Conservation (phyloP, 169 alveolate species). For the Ichthyophthirius multifiliis region DNA sequence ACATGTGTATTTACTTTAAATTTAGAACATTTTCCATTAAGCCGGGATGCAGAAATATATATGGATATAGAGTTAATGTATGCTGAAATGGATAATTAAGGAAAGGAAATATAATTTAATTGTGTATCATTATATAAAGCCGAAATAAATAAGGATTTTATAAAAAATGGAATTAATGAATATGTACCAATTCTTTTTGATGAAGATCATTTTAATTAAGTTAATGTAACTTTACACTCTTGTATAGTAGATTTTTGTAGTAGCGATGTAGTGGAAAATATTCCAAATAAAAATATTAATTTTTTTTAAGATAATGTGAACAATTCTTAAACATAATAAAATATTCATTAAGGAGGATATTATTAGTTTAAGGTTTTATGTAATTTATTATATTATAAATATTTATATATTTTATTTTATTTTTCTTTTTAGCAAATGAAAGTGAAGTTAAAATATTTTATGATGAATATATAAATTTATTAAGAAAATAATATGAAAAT, state of each 20-base stretch:
- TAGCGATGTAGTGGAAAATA: too few species aligned
- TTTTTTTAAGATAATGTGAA: too few species aligned
- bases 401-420: too few species aligned
- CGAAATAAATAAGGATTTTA: constrained; percentile 4
- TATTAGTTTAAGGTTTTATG: too few species aligned
- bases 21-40: not conserved
- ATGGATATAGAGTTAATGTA: constrained; percentile 24
- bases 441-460: too few species aligned
- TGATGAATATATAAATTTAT: too few species aligned
- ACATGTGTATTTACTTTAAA: constrained; percentile 22
- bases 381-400: too few species aligned
- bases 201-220: constrained; percentile 27
- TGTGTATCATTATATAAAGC: constrained; percentile 16
- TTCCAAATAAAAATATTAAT: too few species aligned
- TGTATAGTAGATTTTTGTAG: not conserved
- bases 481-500: too few species aligned
- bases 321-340: too few species aligned
- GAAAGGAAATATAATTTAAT: constrained; percentile 15
- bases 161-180: constrained; percentile 21
- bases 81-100: constrained; percentile 5
- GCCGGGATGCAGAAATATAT: constrained; percentile 1
- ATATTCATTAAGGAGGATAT: too few species aligned
- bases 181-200: constrained; percentile 36
- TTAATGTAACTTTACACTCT: constrained; percentile 17
- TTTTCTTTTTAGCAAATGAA: too few species aligned